These are phyloP conservation scores for Podospora fimiseda DNA, from an alignment of 495 filamentous ascomycete genomes.

Conservation along the genomic window DNA sequence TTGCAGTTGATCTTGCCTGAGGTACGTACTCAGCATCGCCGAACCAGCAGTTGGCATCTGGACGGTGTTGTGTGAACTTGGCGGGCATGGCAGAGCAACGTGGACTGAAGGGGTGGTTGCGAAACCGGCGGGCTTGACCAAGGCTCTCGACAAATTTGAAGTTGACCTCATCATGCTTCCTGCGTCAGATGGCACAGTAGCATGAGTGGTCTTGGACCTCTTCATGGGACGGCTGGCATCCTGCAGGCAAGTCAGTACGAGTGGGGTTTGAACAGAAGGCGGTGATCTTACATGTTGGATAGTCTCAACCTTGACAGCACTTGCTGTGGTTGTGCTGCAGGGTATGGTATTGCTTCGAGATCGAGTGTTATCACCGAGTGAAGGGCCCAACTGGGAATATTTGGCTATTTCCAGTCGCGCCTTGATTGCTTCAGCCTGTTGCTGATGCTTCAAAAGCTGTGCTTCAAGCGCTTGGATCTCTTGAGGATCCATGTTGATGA, in stretches of 20 bases:
- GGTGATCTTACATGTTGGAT: slow-evolving; percentile 16
- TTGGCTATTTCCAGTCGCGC: slow-evolving; percentile 19
- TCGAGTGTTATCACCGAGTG: slow-evolving; percentile 22
- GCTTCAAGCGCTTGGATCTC: slow-evolving; percentile 15
- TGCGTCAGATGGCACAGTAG: slow-evolving; percentile 8
- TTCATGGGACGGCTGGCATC: slow-evolving; percentile 28
- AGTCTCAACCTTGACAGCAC: slow-evolving; percentile 2
- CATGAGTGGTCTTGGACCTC: slow-evolving; percentile 27
- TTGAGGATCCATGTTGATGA: slow-evolving; percentile 13
- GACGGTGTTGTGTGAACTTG: background rate
- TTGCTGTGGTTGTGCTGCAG: slow-evolving; percentile 16
- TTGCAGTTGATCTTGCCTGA: slow-evolving; percentile 13
- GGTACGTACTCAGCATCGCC: slow-evolving; percentile 6
- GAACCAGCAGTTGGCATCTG: background rate
- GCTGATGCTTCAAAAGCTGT: slow-evolving; percentile 12
- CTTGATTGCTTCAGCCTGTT: slow-evolving; percentile 14
- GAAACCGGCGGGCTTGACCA: slow-evolving; percentile 4
- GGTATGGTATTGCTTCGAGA: slow-evolving; percentile 30
- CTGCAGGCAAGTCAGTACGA: slow-evolving; percentile 12
- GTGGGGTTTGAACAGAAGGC: background rate
- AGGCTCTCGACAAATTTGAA: slow-evolving; percentile 15
- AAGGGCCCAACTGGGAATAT: slow-evolving; percentile 22
- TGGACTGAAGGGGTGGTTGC: slow-evolving; percentile 6
- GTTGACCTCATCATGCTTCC: slow-evolving; percentile 25
- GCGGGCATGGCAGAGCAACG: slow-evolving; percentile 6